Evolutionary conservation across 2,329 filamentous ascomycete species (phyloP), one percentile per base, ranked within the genome.

Genomic region (Trichoderma gracile): DNA sequence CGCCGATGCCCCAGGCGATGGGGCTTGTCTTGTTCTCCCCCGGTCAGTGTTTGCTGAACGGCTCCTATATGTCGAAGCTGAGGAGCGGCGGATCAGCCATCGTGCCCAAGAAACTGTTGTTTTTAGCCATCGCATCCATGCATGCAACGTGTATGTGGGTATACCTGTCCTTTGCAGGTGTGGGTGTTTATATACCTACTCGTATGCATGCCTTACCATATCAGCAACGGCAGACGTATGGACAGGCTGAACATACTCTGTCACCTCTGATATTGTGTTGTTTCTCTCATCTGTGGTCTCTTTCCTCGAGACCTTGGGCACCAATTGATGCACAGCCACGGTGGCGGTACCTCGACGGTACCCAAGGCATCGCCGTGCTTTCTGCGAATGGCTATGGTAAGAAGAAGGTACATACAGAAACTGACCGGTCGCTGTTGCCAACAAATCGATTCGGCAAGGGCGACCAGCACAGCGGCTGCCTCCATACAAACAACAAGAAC

Each of bases 121-220:
- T 50, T 46, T 52, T 33, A 17, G 53, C 54, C 53, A 52, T 38
- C 12, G 33, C 33, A 38, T 43, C 25, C 46, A 58, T 57, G 61
- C 61, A 58, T 57, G 53, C 53, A 56, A 27, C 43, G 33, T 63
- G 17, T 63, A 42, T 47, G 59, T 62, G 59, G 49, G 47, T 53
- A 62, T 62, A 33, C 38, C 52, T 19, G 10, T 17, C 14, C 33
- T 38, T 38, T 14, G 12, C 33, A 50, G 56, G 59, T 55, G 59
- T 63, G 50, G 42, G 40, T 46, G 49, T 25, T 54, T 42, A 50
- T 61, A 46, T 45, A n/a, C n/a, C n/a, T n/a, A n/a, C n/a, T n/a
- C n/a, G n/a, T 27, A 23, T 46, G 59, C 49, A 62, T 62, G 7
- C 25, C 25, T 27, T 62, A n/a, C n/a, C n/a, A n/a, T n/a, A n/a